Conservation (phyloP, 2,329 filamentous ascomycete species). For the Cytospora chrysosperma region DNA sequence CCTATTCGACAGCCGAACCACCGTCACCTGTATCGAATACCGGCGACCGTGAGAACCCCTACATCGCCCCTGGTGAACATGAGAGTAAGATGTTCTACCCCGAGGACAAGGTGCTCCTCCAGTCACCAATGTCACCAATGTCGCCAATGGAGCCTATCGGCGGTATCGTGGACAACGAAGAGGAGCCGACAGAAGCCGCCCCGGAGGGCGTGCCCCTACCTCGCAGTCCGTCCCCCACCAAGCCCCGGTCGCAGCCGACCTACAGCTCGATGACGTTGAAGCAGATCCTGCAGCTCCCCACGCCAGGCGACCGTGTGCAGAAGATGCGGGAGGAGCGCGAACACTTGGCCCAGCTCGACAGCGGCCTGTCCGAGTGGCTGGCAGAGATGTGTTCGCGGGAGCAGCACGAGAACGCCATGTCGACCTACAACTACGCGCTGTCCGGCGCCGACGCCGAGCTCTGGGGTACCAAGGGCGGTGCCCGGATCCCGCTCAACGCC, state of each 20-base stretch:
- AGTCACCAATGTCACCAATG: constrained; percentile 35
- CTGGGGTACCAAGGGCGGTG: constrained; percentile 12
- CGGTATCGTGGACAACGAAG: constrained; percentile 34
- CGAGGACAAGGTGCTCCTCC: constrained; percentile 45
- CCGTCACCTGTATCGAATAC: constrained; percentile 45
- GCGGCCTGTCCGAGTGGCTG: constrained; percentile 67
- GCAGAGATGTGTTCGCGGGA: constrained; percentile 43
- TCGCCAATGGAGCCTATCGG: constrained; percentile 30
- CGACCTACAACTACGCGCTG: constrained; percentile 31
- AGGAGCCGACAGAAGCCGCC: background rate
- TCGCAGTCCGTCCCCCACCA: constrained; percentile 15
- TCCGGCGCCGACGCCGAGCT: constrained; percentile 17
- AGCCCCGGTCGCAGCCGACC: background rate
- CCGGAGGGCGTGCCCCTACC: constrained; percentile 19
- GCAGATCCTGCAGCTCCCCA: constrained; percentile 72
- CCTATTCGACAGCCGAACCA: constrained; percentile 35
- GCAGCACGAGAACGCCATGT: constrained; percentile 45
- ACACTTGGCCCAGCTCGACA: constrained; percentile 70
- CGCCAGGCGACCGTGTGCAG: constrained; percentile 65
- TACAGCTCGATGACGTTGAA: constrained; percentile 60
- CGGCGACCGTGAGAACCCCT: constrained; percentile 33
- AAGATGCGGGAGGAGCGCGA: constrained; percentile 71
- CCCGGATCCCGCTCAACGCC: constrained; percentile 10
- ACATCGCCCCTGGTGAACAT: constrained; percentile 23
- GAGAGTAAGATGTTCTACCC: constrained; percentile 37